Percentiles rank a stretch among this genome's conserved stretches.
Evolutionary conservation across 2,329 filamentous ascomycete genomes (phyloP).

Genomic region (Alternaria viburni): DNA sequence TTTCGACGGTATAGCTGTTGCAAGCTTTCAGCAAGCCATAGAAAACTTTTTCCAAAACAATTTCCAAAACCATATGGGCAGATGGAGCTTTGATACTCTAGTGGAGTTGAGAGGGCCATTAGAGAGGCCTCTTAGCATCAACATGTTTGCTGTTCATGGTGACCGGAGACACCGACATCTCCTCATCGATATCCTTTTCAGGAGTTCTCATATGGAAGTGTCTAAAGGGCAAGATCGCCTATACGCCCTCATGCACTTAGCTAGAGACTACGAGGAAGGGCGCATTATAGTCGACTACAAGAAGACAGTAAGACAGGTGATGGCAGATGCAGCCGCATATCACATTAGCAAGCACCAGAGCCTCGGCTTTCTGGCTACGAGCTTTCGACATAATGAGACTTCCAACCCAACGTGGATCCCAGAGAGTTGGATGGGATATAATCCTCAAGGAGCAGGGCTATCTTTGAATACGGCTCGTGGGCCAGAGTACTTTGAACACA

Average conservation of each 20-base stretch:
- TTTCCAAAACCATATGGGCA: no score
- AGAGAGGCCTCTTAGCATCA: no score
- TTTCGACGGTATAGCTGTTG: neutral
- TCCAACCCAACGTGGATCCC: neutral
- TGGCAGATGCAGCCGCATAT: neutral
- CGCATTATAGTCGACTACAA: neutral
- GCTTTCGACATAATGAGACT: neutral
- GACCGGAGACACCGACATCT: no score
- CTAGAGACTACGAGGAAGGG: neutral
- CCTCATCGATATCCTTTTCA: no score
- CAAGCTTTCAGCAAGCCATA: neutral
- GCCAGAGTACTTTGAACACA: no score
- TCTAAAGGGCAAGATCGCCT: neutral
- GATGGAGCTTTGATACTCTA: no score
- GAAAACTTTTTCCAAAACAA: rapidly evolving
- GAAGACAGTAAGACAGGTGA: neutral
- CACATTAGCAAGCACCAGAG: neutral
- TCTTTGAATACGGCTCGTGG: no score
- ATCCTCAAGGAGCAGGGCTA: no score
- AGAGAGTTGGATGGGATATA: neutral
- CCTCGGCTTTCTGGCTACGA: rapidly evolving
- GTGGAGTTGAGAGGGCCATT: no score
- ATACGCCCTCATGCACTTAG: neutral
- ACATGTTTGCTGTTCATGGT: neutral
- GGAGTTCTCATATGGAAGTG: rapidly evolving